These are phyloP conservation scores for Termitomyces sp. DNA, from an alignment of 768 basidiomycete species.

Conservation along the genomic window DNA sequence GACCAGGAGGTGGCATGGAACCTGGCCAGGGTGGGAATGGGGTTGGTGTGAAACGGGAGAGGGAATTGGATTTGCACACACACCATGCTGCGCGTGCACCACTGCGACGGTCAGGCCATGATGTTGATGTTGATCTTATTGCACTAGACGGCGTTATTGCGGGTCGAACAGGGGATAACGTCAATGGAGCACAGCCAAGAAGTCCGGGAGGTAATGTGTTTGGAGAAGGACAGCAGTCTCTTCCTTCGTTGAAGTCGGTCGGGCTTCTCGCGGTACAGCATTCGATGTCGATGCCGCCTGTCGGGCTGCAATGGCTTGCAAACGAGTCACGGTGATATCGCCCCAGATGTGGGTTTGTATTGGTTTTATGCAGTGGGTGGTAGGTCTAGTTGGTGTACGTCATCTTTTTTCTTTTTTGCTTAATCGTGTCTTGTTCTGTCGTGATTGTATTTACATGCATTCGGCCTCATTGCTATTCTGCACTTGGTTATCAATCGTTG, in stretches of 20 bases:
- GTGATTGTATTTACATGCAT: constrained; percentile 11
- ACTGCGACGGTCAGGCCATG: constrained; percentile 10
- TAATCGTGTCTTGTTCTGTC: not conserved
- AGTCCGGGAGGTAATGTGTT: constrained; percentile 12
- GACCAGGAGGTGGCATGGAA: constrained; percentile 19
- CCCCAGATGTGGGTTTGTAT: not conserved
- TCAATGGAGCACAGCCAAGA: constrained; percentile 11
- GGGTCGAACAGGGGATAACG: constrained; percentile 6
- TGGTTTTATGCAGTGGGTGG: not conserved
- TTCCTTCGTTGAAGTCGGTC: constrained; percentile 74
- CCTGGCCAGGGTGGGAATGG: constrained; percentile 21
- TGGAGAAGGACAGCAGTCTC: constrained; percentile 37
- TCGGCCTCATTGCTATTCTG: constrained; percentile 3
- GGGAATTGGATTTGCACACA: constrained; percentile 16
- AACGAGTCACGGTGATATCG: constrained; percentile 47
- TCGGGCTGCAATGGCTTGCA: constrained; percentile 67
- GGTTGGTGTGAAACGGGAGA: constrained; percentile 18
- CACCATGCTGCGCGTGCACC: not conserved
- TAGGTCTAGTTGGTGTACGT: not conserved
- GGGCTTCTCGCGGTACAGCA: constrained; percentile 44
- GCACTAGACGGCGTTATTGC: constrained; percentile 9
- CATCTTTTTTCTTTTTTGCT: constrained; percentile 2
- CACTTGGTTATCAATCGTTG: not conserved
- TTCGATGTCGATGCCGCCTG: constrained; percentile 54
- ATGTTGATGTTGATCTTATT: constrained; percentile 12